Base-by-base conservation (phyloP, 73 alveolate species). In the Tetrahymena thermophila region DNA sequence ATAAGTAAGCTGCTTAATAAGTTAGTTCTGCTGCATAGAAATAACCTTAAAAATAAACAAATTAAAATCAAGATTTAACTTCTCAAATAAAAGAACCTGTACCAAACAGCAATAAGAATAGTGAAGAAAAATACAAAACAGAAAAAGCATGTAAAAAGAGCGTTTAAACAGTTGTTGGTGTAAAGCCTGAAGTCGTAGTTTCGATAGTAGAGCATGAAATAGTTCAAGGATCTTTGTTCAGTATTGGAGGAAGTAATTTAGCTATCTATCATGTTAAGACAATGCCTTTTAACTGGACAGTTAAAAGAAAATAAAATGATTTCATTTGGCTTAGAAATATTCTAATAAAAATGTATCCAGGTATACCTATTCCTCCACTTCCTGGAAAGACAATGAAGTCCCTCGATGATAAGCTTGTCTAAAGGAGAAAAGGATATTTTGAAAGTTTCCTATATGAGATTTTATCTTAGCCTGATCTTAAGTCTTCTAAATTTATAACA, bases 201-300 rank as follows among this genome's bases (percentile, higher is more conserved):
- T 71, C 89, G 2, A 71, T 71, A 8, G 11, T 71, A 3, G 89
- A 71, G 89, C 89, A 71, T n/a, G 89, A 71, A 71, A 71, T 71
- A n/a, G 42, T 71, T 23, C 11, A 25, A 71, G 89, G 89, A 25
- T 71, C 89, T 71, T 71, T 71, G 31, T 71, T 71, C 89, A 71
- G 89, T 25, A 71, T 71, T 1, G 89, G 89, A 19, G 89, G 89
- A 23, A 71, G 89, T 34, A 71, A 71, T 71, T 28, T 71, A 71
- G 89, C 89, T 0, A 71, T 71, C n/a, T 96, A 96, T 95, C 93
- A 96, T 34, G 94, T 96, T 23, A n/a, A 55, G 28, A 96, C 99
- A 7, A 89, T 93, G 85, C 98, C 99, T 9, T 95, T 97, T 42
- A 98, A 97, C 37, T 98, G 98, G 98, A 94, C 56, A 55, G 98